Conservation (phyloP, 2,329 filamentous ascomycete species). For the Calonectria leucothoes region DNA sequence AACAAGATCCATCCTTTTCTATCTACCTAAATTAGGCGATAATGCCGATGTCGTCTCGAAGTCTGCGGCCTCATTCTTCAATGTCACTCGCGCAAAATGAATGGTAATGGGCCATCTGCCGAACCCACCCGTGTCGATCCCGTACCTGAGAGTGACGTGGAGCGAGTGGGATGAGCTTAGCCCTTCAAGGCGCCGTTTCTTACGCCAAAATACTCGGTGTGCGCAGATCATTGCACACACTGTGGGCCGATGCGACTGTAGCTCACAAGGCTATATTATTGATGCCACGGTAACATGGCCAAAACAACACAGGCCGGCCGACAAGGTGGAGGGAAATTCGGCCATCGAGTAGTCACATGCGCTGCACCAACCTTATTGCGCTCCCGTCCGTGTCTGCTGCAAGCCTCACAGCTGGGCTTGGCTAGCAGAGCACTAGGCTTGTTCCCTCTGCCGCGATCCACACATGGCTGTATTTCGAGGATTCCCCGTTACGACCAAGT, state of each 20-base stretch:
- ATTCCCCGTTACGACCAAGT: not conserved
- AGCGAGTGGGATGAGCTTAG: no score
- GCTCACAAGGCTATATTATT: not conserved
- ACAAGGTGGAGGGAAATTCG: not conserved
- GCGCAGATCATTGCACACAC: not conserved
- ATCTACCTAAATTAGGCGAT: not conserved
- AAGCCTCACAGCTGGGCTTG: not conserved
- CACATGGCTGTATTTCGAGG: not conserved
- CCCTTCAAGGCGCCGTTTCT: not conserved
- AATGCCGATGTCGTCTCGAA: not conserved
- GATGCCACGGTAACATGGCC: not conserved
- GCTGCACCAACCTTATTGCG: not conserved
- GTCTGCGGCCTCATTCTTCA: not conserved
- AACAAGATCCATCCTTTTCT: not conserved
- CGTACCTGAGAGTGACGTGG: not conserved
- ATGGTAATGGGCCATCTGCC: not conserved
- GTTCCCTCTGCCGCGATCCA: not conserved
- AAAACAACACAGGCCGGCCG: not conserved
- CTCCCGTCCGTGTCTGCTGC: not conserved
- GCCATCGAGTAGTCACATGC: not conserved
- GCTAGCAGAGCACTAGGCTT: not conserved
- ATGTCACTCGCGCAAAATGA: not conserved
- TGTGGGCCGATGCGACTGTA: not conserved
- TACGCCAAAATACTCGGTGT: not conserved
- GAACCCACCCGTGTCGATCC: not conserved